Evolutionary conservation across 371 early-diverging fungal genomes (phyloP).

Genomic region (Mortierella sp.): DNA sequence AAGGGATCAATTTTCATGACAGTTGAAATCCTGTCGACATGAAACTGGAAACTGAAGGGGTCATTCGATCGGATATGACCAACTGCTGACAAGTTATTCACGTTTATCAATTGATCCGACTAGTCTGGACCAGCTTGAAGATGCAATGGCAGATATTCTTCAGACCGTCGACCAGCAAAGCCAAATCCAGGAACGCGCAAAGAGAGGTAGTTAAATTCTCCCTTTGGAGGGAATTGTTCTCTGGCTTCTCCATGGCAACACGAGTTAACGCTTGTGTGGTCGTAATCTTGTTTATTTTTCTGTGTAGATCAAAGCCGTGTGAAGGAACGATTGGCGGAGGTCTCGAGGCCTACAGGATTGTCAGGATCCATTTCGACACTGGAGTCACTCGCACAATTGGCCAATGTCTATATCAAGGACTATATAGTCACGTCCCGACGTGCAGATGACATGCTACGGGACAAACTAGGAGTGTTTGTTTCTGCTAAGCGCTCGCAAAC

Average conservation of each 20-base stretch:
- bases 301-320: conserved; percentile 36
- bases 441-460: conserved; percentile 46
- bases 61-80: too few relatives aligned
- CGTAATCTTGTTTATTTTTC: background rate
- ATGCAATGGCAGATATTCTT: conserved; percentile 46
- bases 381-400: conserved; percentile 70
- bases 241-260: too few relatives aligned
- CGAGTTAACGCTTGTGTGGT: background rate
- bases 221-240: too few relatives aligned
- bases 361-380: conserved; percentile 54
- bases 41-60: too few relatives aligned
- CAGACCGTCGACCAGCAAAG: conserved; percentile 46
- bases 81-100: too few relatives aligned
- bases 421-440: conserved; percentile 55
- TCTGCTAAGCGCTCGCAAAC: conserved; percentile 54
- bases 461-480: conserved; percentile 42
- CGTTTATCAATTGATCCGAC: too few relatives aligned
- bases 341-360: conserved; percentile 25
- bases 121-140: conserved; percentile 46
- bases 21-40: too few relatives aligned
- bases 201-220: too few relatives aligned
- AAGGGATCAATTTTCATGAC: background rate
- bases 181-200: conserved; percentile 32
- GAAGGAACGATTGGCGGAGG: conserved; percentile 32
- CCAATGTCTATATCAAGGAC: conserved; percentile 70